Evolutionary conservation across 1,284 basidiomycete species (phyloP).

Genomic region (Termitomyces sp.): DNA sequence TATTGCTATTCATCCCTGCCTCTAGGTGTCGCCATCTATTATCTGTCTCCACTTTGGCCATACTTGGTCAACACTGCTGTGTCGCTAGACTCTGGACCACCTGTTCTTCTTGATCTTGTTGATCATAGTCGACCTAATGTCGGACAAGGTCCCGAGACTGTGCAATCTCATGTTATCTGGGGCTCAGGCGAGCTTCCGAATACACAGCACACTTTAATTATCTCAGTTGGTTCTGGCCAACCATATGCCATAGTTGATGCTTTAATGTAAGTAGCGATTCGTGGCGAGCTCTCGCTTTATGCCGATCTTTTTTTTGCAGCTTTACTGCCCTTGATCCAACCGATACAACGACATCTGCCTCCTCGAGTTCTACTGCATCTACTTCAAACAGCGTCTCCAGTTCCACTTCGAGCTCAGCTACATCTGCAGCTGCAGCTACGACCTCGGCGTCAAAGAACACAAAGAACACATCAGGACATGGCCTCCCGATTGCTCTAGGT

Average conservation of each 20-base stretch:
- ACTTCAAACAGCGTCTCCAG: background rate
- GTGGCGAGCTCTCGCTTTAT: constrained; percentile 1
- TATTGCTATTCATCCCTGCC: background rate
- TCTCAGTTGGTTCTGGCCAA: constrained; percentile 30
- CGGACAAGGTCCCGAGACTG: constrained; percentile 30
- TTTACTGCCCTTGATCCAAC: constrained; percentile 18
- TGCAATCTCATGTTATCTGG: constrained; percentile 31
- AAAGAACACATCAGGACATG: constrained; percentile 16
- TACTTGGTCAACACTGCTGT: constrained; percentile 33
- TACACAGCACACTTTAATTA: constrained; percentile 27
- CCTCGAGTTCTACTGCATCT: background rate
- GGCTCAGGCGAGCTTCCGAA: constrained; percentile 26
- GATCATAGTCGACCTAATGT: constrained; percentile 27
- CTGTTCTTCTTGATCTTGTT: constrained; percentile 28
- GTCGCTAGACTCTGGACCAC: constrained; percentile 28
- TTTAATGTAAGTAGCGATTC: constrained; percentile 26
- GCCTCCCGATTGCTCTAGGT: constrained; percentile 28
- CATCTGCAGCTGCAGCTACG: constrained; percentile 9
- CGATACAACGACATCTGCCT: constrained; percentile 11
- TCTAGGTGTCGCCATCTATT: constrained; percentile 35
- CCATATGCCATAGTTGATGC: constrained; percentile 32
- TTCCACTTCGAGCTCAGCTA: constrained; percentile 6
- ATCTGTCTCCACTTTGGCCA: constrained; percentile 36
- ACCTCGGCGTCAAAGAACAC: constrained; percentile 7
- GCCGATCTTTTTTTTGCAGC: constrained; percentile 8